Evolutionary conservation across 1,284 basidiomycete species (phyloP), one percentile per base, ranked within the genome.

Genomic region (Rhodofomes roseus): DNA sequence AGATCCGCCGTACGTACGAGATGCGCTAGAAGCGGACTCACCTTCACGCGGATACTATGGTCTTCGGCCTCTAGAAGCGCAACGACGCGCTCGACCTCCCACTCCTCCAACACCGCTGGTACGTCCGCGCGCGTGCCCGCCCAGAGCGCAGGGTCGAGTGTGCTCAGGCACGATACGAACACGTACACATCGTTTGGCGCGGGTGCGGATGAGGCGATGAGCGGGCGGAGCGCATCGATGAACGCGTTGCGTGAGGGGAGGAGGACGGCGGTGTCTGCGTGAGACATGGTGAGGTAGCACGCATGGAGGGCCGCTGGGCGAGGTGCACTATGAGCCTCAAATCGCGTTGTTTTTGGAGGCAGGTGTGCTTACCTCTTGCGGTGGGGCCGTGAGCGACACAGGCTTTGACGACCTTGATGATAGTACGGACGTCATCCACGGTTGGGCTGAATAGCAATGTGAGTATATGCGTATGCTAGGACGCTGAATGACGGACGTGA

Each of bases 1-100:
- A 20, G 46, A 18, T 2, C 22, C 9, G 12, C 46, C 36, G n/a
- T 1, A 48, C 3, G 3, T 25, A 16, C 1, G 9, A n/a, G 27
- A 8, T 12, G 11, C 16, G 12, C 14, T 22, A 11, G 7, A 46
- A 69, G 14, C 14, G 1, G 12, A 52, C 40, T 55, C 18, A 87
- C 90, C 77, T 79, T 84, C 57, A 72, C 77, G 56, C 88, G 79
- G 50, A 90, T 81, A n/a, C 77, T 65, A 12, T 69, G 63, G 70
- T 92, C 90, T 2, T 76, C 69, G 5, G 81, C 84, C 60, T 85
- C 80, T 25, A 92, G 73, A 22, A 87, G 72, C 59, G 78, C 79
- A 81, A 92, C 86, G 25, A 92, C 76, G 37, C 77, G 76, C 60
- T 86, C 85, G 34, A 92, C 89, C 60, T 92, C 89, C 79, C 80